Evolutionary conservation across 2,329 filamentous ascomycete genomes (phyloP), one percentile per base, ranked within the genome.

Genomic region (Trichoderma pleuroti): DNA sequence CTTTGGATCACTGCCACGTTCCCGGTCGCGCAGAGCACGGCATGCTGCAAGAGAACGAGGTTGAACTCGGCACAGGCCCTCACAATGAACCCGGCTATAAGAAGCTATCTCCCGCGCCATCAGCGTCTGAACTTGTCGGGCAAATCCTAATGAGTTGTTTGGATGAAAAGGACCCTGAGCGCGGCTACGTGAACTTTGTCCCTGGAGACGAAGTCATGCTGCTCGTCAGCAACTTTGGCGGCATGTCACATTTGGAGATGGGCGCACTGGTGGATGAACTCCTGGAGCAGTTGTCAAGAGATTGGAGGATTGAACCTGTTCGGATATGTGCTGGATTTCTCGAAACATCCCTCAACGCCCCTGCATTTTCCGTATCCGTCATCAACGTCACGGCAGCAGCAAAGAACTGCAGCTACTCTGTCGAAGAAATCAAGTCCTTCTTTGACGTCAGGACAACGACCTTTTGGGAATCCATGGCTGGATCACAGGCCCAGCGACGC

Each of bases 341-440:
- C 70, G 91, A 92, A 85, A 92, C 91, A 0, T 92, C 89, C 18
- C 84, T 93, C 75, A 92, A 93, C 73, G 91, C 90, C 0, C 86
- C 90, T 0, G 91, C 90, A 0, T 93, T 93, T 76, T 91, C 88
- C 16, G 85, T 93, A 7, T 91, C 90, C 4, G 75, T 93, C 62
- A 81, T 92, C 75, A 92, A 90, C 77, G 77, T 89, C 49, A 84
- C 85, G 0, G 83, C 82, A 0, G 82, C 84, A 0, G 82, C 85
- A 0, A 76, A 76, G 62, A 81, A 81, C 71, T 84, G 82, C 76
- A 73, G 79, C 2, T 87, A 86, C 77, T 83, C 83, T 0, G 78
- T 77, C 42, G 82, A 81, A 1, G 84, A 89, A 11, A 86, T 92
- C 81, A 85, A 91, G 72, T 81, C 82, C 21, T 87, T 92, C 72